Evolutionary conservation across 495 filamentous ascomycete species (phyloP), one percentile per base, ranked within the genome.

Genomic region (Annulohypoxylon maeteangense): DNA sequence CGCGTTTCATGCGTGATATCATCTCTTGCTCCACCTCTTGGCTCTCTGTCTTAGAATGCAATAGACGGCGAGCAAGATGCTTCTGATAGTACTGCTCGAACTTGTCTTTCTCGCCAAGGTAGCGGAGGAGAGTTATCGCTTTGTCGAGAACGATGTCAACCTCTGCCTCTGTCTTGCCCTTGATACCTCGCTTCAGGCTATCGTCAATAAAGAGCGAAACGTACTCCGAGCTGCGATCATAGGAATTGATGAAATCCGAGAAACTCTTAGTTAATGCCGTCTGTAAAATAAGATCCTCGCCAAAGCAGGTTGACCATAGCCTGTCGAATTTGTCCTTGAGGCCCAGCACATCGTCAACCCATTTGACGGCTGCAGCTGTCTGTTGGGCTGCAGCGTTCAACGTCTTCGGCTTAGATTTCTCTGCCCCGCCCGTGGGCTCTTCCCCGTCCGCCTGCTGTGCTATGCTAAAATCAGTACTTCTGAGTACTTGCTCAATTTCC

Each of bases 61-160:
- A 82, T 42, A 99, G 81, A 12, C 96, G 87, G 59, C 91, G 88
- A 32, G 92, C 93, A 0, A 99, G 86, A 81, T 99, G 95, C 77
- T 97, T 98, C 83, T 98, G 98, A 82, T 98, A 98, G 80, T 99
- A 98, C 1, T 92, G 86, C 78, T 99, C 96, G 65, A 98, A 99
- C 71, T 97, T 88, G 78, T 98, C 96, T 79, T 97, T 95, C 70
- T 98, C 95, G 31, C 88, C 85, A 42, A 99, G 84, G 58, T 97
- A 97, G 29, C 93, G 88, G 31, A 99, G 81, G 3, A 98, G 84
- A 0, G 88, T 90, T 65, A 97, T 95, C 11, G 94, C 94, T 74
- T 97, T 97, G 55, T 98, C 94, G 5, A 99, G 84, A 5, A 97
- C 87, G 8, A 77, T 72, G 74, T 99, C 95, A n/a, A 97, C 87